Base-by-base conservation (phyloP, 2,329 filamentous ascomycete genomes). In the Verticillium nubilum region DNA sequence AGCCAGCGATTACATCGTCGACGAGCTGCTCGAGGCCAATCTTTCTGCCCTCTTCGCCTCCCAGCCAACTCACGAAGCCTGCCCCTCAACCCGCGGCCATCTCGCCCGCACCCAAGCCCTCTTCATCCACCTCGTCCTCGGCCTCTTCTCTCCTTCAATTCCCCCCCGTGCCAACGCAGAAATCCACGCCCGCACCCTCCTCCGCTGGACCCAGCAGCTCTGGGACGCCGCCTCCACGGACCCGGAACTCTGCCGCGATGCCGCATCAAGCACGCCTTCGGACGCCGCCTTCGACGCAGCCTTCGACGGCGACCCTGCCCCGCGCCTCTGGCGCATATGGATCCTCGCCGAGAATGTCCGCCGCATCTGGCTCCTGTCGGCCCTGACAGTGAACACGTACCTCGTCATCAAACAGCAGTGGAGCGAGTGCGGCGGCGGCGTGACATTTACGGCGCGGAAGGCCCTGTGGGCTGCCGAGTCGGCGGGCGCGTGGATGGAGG, bases 321-420 rank as follows among this genome's bases (percentile, higher is more conserved):
- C 59, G 15, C 61, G 70, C 5, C 54, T 67, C 0, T 72, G 70
- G 70, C 64, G 69, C 37, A 63, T 68, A 3, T 72, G 70, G 70
- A 66, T 72, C 17, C 54, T 72, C 1, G 63, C 69, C 2, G 70
- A 72, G 58, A 67, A 64, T 23, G 57, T 70, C n/a, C 63, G 70
- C 5, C 65, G 70, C 9, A 71, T 69, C 1, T 71, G 33, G 33
- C 33, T 37, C 33, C 33, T 37, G 13, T 5, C 33, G 17, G 60
- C 61, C 31, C 60, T 63, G n/a, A 59, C 68, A 2, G 57, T 66
- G 37, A 60, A 61, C 9, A 57, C 62, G 4, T 67, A 67, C 33
- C 37, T 61, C 26, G 27, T 67, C 58, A 26, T 64, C 55, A 25
- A 69, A 62, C 42, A 63, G 53, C n/a, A 59, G 26, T 54, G 56